Evolutionary conservation across 108 stramenopile genomes (phyloP).

Genomic region (Discostella pseudostelligera): DNA sequence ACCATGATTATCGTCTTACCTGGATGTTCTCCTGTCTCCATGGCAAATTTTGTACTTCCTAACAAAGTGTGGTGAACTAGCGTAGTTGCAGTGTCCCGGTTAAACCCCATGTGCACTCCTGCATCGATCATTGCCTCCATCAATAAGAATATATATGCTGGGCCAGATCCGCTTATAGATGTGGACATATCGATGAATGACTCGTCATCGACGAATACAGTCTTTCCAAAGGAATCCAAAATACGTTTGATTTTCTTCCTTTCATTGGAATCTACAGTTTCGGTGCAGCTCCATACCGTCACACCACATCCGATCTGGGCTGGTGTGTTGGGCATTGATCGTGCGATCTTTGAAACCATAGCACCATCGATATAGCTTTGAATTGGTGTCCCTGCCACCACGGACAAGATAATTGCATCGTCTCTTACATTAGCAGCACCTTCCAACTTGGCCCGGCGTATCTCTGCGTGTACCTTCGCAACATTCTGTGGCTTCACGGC

Average conservation of each 20-base stretch:
- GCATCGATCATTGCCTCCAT: conserved; percentile 94
- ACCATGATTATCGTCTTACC: background rate
- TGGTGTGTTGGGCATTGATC: conserved; percentile 96
- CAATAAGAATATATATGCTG: conserved; percentile 91
- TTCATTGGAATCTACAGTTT: conserved; percentile 60
- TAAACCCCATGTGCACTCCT: conserved; percentile 93
- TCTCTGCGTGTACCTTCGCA: conserved; percentile 51
- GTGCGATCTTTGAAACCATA: conserved; percentile 65
- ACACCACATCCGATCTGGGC: conserved; percentile 80
- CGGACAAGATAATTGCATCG: conserved; percentile 63
- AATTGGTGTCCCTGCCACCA: conserved; percentile 66
- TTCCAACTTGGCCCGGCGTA: conserved; percentile 19
- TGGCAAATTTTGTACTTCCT: conserved; percentile 86
- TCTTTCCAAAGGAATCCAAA: conserved; percentile 72
- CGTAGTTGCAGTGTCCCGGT: conserved; percentile 71
- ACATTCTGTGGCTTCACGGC: conserved; percentile 93
- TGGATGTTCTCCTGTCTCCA: conserved; percentile 82
- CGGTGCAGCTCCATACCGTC: conserved; percentile 84
- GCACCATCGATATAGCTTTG: conserved; percentile 31
- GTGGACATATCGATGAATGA: conserved; percentile 92
- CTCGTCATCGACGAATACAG: conserved; percentile 89
- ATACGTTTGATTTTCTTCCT: conserved; percentile 58
- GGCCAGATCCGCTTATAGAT: conserved; percentile 83
- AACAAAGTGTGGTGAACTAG: conserved; percentile 74
- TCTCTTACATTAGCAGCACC: conserved; percentile 24